Evolutionary conservation across 1,284 basidiomycete species (phyloP), one percentile per base, ranked within the genome.

Genomic region (Cryptococcus sp.): DNA sequence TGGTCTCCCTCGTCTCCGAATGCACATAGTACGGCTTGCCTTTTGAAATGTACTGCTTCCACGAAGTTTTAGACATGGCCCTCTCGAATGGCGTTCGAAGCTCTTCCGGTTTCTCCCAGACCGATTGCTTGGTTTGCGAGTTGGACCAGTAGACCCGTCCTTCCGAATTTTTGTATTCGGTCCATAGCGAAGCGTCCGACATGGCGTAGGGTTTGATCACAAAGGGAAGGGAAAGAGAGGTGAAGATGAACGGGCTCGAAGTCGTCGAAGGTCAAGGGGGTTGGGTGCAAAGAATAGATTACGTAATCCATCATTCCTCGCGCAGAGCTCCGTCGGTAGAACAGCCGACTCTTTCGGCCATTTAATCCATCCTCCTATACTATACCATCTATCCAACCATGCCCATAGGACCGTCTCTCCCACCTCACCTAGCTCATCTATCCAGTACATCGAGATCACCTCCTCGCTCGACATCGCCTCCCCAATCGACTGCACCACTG

Each of bases 11-110:
- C 14, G 75, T 76, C 22, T 54, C 51, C 9, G 72, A 81, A 50
- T 95, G 87, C 60, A 93, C 91, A 74, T 91, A 95, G 74, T 94
- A 95, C 57, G 92, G 91, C 55, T 89, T 76, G 23, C 88, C 89
- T 46, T 87, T 75, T 4, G 87, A 87, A 57, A 86, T 85, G 66
- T 93, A 94, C 71, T 93, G 88, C 63, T 92, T 93, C 91, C 91
- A 95, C 69, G 82, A 80, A 16, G 89, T 92, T 71, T 87, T 79
- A 35, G 80, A 82, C 50, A 93, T 74, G n/a, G 89, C 89, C 63
- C 82, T 82, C 79, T 92, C 89, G 58, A 92, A 92, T 1, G 89
- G 84, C 0, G 85, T 83, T 41, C 69, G 71, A 23, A 75, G 63
- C 39, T 71, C 73, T 37, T 74, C 73, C 0, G 73, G 73, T 48